Evolutionary conservation across 2,329 filamentous ascomycete genomes (phyloP), one percentile per base, ranked within the genome.

Genomic region (Amauroascus verrucosus): DNA sequence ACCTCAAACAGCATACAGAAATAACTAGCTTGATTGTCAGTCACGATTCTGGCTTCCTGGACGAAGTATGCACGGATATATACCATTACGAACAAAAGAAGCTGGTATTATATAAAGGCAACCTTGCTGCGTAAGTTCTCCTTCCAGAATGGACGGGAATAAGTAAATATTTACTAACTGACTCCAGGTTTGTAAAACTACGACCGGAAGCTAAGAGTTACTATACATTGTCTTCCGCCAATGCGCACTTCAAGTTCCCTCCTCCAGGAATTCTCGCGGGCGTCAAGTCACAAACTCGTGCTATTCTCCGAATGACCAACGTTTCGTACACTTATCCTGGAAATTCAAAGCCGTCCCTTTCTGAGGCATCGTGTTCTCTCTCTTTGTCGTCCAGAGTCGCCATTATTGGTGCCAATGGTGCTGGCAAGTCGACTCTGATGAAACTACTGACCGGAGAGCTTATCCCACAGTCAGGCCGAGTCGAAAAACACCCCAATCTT

Each of bases 1-100:
- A 98, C 70, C 82, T 98, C 63, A 95, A 94, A 79, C 80, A 80
- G n/a, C 89, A 98, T 74, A 86, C 88, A 5, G 88, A 97, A 48
- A 97, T 97, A 66, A 98, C 93, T 57, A 95, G 88, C 66, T 76
- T 98, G 75, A 97, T 98, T 65, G 93, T 98, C 61, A 94, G 87
- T 67, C 93, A 98, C 86, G 93, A 98, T 79, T 97, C 91, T 2
- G 85, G 86, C 20, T 98, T 98, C 80, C 75, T 98, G 54, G 93
- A 98, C 67, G 89, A 91, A 60, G 90, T 98, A 61, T 97, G 91
- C 66, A 98, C 93, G 6, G 93, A 98, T 67, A 96, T 98, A 66
- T 96, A 96, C 75, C 93, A 98, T 75, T 98, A 98, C 73, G 93
- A 98, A 72, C 82, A 84, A 71, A 98, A 98, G 82, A 98, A 97